Evolutionary conservation across 257 asterid genomes (phyloP).

Genomic region (Solanum corneliomulleri): DNA sequence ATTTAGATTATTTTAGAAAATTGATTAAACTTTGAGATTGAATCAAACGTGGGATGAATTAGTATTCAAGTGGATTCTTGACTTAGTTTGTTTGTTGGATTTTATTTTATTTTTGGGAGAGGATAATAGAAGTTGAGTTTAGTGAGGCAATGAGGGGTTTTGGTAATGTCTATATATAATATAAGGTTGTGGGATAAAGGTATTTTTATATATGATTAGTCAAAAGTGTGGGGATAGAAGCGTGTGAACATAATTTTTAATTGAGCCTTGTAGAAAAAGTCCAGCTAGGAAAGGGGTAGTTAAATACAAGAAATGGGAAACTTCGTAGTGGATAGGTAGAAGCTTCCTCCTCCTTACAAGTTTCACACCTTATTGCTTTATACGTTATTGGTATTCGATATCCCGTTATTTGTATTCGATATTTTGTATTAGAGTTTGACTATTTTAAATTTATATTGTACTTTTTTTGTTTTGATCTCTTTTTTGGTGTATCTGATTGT

Average conservation of each 20-base stretch:
- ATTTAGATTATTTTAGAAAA: neutral
- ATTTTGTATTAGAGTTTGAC: too few species aligned
- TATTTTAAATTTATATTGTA: too few species aligned
- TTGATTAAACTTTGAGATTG: neutral
- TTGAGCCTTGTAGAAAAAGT: neutral
- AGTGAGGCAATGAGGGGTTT: neutral
- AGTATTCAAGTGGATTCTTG: neutral
- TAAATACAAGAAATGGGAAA: neutral
- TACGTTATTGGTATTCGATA: too few species aligned
- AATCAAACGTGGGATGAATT: neutral
- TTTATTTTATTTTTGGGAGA: too few species aligned
- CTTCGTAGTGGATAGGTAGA: neutral
- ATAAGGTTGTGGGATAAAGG: neutral
- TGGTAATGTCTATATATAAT: neutral
- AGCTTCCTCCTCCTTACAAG: too few species aligned
- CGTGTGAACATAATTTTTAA: neutral
- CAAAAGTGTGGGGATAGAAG: neutral
- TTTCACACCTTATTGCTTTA: too few species aligned
- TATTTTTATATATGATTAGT: neutral
- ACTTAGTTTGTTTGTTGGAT: neutral
- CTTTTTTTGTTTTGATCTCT: too few species aligned
- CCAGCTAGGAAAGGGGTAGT: neutral
- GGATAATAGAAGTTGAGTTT: neutral
- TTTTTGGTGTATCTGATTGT: too few species aligned
- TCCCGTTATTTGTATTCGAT: too few species aligned